phyloP scores from a whole-genome alignment of 345 rosid genomes.

The Punica granatum region DNA sequence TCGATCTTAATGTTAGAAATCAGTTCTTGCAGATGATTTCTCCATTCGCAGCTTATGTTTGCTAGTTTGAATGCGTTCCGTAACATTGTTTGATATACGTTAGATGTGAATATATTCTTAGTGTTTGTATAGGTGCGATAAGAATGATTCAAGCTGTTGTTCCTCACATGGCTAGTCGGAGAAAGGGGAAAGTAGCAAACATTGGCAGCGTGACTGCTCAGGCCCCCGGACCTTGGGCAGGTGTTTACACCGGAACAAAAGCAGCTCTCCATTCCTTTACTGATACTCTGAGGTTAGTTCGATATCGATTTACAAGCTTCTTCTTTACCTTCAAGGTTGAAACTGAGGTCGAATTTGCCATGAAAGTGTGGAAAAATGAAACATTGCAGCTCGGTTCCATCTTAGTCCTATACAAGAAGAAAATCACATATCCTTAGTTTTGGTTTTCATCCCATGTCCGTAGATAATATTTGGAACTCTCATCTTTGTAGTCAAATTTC shows the following conservation, averaged over 20 bases:
- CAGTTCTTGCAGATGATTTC: neutral
- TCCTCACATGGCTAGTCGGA: slow-evolving; percentile 77
- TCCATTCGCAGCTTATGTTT: neutral
- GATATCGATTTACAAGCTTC: neutral
- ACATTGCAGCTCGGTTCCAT: too few species aligned
- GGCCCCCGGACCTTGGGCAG: slow-evolving; percentile 70
- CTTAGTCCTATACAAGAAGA: neutral
- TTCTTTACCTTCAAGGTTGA: neutral
- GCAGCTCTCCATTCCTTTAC: slow-evolving; percentile 80
- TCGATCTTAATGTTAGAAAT: neutral
- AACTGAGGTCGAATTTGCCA: neutral
- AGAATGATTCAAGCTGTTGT: slow-evolving; percentile 84
- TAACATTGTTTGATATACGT: too few species aligned
- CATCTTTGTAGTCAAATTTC: neutral
- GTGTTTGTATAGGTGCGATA: slow-evolving; percentile 42
- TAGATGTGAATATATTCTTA: too few species aligned
- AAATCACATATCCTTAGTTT: neutral
- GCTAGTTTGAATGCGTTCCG: neutral
- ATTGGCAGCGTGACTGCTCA: slow-evolving; percentile 57
- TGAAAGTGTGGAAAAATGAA: neutral
- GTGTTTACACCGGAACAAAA: slow-evolving; percentile 76
- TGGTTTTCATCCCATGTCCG: neutral
- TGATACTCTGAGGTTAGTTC: slow-evolving; percentile 63
- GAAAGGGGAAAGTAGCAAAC: slow-evolving; percentile 63
- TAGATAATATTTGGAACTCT: neutral